phyloP scores from a whole-genome alignment of 345 rosid species.

The Camelina hispida region DNA sequence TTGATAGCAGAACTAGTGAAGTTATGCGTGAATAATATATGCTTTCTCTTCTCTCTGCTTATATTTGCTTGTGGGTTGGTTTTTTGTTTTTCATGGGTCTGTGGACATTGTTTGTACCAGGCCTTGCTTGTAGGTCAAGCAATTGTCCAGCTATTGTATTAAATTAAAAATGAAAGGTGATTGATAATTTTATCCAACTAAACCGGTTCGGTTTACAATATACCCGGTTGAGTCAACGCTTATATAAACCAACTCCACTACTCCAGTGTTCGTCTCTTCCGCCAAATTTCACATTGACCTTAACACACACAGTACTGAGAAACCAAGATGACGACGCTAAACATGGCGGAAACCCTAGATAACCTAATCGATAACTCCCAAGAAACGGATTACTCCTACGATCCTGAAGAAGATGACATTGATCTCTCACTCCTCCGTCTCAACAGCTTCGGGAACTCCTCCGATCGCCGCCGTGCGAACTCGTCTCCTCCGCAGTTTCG shows the following conservation, averaged over 20 bases:
- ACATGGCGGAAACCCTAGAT: slow-evolving; percentile 37
- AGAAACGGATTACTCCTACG: slow-evolving; percentile 32
- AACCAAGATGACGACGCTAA: slow-evolving; percentile 6
- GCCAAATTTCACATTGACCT: neutral
- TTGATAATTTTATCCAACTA: slow-evolving; percentile 15
- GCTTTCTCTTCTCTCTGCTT: slow-evolving; percentile 32
- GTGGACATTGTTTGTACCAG: slow-evolving; percentile 11
- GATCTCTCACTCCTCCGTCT: slow-evolving; percentile 45
- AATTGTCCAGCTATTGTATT: slow-evolving; percentile 20
- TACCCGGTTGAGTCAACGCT: slow-evolving; percentile 6
- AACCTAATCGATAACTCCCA: slow-evolving; percentile 23
- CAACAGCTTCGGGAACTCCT: slow-evolving; percentile 47
- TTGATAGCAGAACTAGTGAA: slow-evolving; percentile 34
- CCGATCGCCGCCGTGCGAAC: slow-evolving; percentile 46
- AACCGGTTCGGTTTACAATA: slow-evolving; percentile 8
- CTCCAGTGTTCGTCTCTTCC: slow-evolving; percentile 9
- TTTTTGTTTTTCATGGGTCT: neutral
- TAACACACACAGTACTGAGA: too few relatives aligned
- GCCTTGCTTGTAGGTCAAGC: slow-evolving; percentile 43
- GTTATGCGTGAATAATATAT: slow-evolving; percentile 17
- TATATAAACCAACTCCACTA: slow-evolving; percentile 24
- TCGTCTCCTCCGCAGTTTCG: slow-evolving; percentile 46
- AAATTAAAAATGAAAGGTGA: slow-evolving; percentile 23
- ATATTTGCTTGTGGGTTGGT: slow-evolving; percentile 24
- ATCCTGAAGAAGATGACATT: slow-evolving; percentile 43